Conservation (phyloP, 2,329 filamentous ascomycete species). For the Decorospora gaudefroyi region DNA sequence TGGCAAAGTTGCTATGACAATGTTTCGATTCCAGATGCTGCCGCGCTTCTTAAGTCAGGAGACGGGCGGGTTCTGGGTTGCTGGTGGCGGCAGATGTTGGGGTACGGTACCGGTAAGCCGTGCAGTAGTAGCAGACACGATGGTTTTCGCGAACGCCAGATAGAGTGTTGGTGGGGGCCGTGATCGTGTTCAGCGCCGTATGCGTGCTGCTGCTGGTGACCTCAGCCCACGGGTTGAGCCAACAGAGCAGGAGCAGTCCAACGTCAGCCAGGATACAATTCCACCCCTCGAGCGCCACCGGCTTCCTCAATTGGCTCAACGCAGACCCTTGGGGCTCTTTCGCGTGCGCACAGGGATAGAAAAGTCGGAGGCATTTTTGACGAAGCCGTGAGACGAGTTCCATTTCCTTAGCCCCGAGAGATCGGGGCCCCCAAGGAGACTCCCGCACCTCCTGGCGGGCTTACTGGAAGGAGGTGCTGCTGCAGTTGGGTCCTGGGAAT, state of each 20-base stretch:
- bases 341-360: slow-evolving; percentile 33
- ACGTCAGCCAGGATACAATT: slow-evolving; percentile 34
- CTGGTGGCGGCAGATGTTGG: slow-evolving; percentile 4
- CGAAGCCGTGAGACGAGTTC: neutral
- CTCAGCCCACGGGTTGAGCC: slow-evolving; percentile 1
- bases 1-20: neutral
- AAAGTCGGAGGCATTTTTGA: slow-evolving; percentile 1
- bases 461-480: neutral
- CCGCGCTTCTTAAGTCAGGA: slow-evolving; percentile 23
- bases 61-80: slow-evolving; percentile 5
- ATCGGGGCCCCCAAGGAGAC: neutral
- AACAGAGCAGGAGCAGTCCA: slow-evolving; percentile 25
- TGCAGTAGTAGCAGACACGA: slow-evolving; percentile 7
- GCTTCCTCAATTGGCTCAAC: slow-evolving; percentile 16
- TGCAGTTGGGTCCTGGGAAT: slow-evolving; percentile 6
- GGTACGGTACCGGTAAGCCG: slow-evolving; percentile 15
- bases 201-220: slow-evolving; percentile 4
- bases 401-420: too few relatives aligned
- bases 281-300: slow-evolving; percentile 4
- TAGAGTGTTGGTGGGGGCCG: slow-evolving; percentile 10
- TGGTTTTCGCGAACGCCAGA: neutral
- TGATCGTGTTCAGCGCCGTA: slow-evolving; percentile 1
- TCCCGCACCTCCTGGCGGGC: neutral
- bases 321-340: slow-evolving; percentile 17
- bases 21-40: slow-evolving; percentile 3